phyloP scores from a whole-genome alignment of 192 early-diverging fungal species.

The Pilaira anomala region DNA sequence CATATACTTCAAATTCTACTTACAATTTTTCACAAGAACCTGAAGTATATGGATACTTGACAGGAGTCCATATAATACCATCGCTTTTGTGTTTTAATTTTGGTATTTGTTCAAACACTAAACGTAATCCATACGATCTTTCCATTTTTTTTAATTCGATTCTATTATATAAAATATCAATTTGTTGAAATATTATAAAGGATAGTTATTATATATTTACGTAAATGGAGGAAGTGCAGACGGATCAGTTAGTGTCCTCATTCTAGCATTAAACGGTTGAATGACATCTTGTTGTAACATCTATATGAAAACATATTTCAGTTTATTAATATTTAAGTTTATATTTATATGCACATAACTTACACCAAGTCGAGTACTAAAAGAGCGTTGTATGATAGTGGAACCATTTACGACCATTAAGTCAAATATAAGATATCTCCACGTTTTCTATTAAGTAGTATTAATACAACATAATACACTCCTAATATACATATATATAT shows the following conservation, averaged over 20 bases:
- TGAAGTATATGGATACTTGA: constrained; percentile 50
- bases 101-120: constrained; percentile 64
- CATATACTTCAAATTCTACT: background rate
- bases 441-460: constrained; percentile 33
- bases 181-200: background rate
- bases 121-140: constrained; percentile 49
- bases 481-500: background rate
- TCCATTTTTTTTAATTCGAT: constrained; percentile 61
- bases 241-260: constrained; percentile 36
- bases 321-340: background rate
- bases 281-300: constrained; percentile 63
- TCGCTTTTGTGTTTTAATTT: constrained; percentile 64
- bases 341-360: constrained; percentile 21
- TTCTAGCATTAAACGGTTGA: constrained; percentile 50
- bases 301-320: constrained; percentile 36
- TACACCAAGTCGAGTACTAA: constrained; percentile 65
- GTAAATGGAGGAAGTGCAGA: constrained; percentile 55
- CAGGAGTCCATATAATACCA: constrained; percentile 71
- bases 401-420: constrained; percentile 59
- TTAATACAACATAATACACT: background rate
- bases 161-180: too few species aligned
- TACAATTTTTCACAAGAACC: constrained; percentile 56
- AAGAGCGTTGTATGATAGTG: constrained; percentile 56
- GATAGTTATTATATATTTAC: constrained; percentile 43
- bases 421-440: constrained; percentile 61